These are phyloP conservation scores for Dactylonectria macrodidyma DNA, from an alignment of 2,329 filamentous ascomycete genomes.

Conservation along the genomic window DNA sequence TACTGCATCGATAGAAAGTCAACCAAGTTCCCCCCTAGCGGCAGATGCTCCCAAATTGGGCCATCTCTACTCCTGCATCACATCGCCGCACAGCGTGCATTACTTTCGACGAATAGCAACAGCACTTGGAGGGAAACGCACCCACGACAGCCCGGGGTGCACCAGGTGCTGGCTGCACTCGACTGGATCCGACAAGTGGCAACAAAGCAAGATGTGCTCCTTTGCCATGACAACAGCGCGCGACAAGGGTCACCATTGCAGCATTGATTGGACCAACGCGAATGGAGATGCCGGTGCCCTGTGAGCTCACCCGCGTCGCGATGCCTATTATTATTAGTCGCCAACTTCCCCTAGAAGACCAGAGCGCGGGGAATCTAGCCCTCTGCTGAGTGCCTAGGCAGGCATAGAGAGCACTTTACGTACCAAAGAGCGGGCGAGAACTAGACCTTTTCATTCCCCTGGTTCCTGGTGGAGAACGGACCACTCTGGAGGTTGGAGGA, in stretches of 20 bases:
- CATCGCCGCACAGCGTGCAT: constrained; percentile 29
- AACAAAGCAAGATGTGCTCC: constrained; percentile 22
- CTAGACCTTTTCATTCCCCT: constrained; percentile 14
- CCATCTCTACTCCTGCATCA: constrained; percentile 37
- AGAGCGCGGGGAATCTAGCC: background rate
- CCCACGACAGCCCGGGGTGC: constrained; percentile 11
- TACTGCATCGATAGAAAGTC: too few relatives aligned
- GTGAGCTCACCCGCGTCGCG: background rate
- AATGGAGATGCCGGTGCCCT: constrained; percentile 8
- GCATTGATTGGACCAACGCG: constrained; percentile 7
- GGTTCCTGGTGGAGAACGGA: constrained; percentile 15
- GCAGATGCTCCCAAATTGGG: constrained; percentile 27
- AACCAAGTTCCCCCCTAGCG: constrained; percentile 24
- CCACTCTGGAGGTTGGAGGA: constrained; percentile 20
- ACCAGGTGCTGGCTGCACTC: constrained; percentile 21
- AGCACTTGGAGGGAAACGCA: background rate
- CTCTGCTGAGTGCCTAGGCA: background rate
- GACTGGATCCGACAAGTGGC: constrained; percentile 25
- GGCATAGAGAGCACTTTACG: constrained; percentile 1
- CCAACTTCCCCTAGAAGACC: background rate
- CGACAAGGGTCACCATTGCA: constrained; percentile 5
- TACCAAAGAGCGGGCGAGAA: constrained; percentile 19
- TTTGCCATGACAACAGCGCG: constrained; percentile 29
- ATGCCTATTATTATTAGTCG: background rate
- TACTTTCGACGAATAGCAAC: constrained; percentile 22